Base-by-base conservation (phyloP, 2,329 filamentous ascomycete species). In the Emmonsiellopsis sp. region DNA sequence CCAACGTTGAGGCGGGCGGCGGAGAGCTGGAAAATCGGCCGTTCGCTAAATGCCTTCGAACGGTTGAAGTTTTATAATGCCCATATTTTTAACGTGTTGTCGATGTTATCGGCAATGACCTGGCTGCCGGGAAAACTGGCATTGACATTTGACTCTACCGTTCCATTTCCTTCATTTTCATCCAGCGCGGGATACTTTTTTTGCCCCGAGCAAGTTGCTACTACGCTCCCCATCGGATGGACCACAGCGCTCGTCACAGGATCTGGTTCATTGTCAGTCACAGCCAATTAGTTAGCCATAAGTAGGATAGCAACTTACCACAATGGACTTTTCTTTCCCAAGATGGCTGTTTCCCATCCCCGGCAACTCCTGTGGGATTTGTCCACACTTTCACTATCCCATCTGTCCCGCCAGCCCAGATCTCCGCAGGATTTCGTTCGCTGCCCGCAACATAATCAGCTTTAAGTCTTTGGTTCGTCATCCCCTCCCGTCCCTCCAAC, bases 331-430 rank as follows among this genome's bases (percentile, higher is more conserved):
- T 63, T 58, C 70, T 70, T 55, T 71, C 69, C 58, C 65, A 71
- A 55, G 71, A 68, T 2, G 77, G 71, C 17, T 65, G 58, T 37
- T 74, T 63, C 3, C 66, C 63, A n/a, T 49, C 36, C 8, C 73
- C 77, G 52, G 69, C 69, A 17, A 58, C 60, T 40, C 63, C 58
- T n/a, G 71, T 66, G 1, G 76, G 70, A 54, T 75, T 68, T 42
- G 65, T 68, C 79, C 79, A 81, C 52, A 74, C 67, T 54, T 77
- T 69, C 52, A 80, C 69, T 14, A 59, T 60, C 0, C 82, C 82
- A 68, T 85, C 81, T 1, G 65, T 73, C 0, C 80, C 81, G 8
- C 82, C 82, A 45, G 71, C 74, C 80, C 80, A 84, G 17, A 85
- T 65, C 60, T 83, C 78, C 59, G 77, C 72, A 7, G 70, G 67